phyloP scores from a whole-genome alignment of 345 rosid genomes.

The Hevea brasiliensis region DNA sequence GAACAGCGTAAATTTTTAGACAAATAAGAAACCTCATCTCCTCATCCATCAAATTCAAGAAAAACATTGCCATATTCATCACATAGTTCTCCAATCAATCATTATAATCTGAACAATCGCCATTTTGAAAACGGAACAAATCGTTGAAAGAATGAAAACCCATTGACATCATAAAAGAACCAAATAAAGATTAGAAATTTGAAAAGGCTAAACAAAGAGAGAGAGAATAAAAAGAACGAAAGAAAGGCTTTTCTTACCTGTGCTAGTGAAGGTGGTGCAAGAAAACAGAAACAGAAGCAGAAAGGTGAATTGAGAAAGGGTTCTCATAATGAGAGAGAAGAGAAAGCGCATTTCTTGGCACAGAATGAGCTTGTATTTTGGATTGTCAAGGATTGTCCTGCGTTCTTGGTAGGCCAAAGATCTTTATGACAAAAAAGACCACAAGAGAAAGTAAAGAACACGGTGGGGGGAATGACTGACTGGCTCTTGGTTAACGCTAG shows the following conservation, averaged over 20 bases:
- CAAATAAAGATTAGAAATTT: constrained; percentile 9
- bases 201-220: neutral
- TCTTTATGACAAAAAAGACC: constrained; percentile 4
- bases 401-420: neutral
- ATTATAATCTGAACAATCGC: constrained; percentile 1
- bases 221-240: neutral
- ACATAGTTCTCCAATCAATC: neutral
- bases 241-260: constrained; percentile 45
- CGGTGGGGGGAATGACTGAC: constrained; percentile 8
- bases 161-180: neutral
- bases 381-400: neutral
- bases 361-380: constrained; percentile 9
- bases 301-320: constrained; percentile 28
- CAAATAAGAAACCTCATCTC: constrained; percentile 14
- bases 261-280: constrained; percentile 37
- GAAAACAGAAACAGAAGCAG: constrained; percentile 44
- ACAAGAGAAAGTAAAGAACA: constrained; percentile 18
- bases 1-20: neutral
- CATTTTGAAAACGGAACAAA: neutral
- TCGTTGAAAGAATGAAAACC: constrained; percentile 1
- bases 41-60: constrained; percentile 17
- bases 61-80: neutral
- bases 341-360: constrained; percentile 37
- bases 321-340: constrained; percentile 25
- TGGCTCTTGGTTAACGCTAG: neutral